Conservation (phyloP, 2,329 filamentous ascomycete species). For the Neofusicoccum parvum region DNA sequence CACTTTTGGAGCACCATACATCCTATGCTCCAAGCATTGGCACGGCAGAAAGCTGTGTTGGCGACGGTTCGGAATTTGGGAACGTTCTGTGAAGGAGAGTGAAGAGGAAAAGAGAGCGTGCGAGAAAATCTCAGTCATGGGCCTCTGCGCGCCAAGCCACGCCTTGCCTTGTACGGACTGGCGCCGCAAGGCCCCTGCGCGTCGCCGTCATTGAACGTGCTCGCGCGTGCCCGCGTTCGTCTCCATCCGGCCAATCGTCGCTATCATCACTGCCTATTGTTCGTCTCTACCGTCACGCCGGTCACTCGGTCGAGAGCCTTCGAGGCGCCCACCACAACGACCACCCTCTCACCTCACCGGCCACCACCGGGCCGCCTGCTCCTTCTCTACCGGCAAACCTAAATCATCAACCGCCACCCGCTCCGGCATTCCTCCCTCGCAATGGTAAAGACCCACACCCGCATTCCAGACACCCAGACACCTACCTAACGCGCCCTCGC, state of each 20-base stretch:
- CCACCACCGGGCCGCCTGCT: no score
- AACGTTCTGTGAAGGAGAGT: background rate
- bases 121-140: conserved; percentile 15
- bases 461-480: background rate
- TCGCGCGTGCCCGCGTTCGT: background rate
- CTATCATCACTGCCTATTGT: background rate
- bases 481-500: background rate
- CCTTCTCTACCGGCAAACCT: no score
- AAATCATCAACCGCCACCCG: no score
- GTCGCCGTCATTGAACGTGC: background rate
- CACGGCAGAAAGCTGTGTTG: background rate
- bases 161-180: no score
- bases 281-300: background rate
- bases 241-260: background rate
- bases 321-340: background rate
- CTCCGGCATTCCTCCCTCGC: background rate
- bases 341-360: background rate
- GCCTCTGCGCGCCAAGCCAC: background rate
- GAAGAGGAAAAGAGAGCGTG: background rate
- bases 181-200: background rate
- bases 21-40: conserved; percentile 3
- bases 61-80: background rate
- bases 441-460: background rate
- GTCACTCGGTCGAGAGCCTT: background rate
- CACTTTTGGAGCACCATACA: background rate